Base-by-base conservation (phyloP, 129 eudicot genomes). In the Dittrichia graveolens region DNA sequence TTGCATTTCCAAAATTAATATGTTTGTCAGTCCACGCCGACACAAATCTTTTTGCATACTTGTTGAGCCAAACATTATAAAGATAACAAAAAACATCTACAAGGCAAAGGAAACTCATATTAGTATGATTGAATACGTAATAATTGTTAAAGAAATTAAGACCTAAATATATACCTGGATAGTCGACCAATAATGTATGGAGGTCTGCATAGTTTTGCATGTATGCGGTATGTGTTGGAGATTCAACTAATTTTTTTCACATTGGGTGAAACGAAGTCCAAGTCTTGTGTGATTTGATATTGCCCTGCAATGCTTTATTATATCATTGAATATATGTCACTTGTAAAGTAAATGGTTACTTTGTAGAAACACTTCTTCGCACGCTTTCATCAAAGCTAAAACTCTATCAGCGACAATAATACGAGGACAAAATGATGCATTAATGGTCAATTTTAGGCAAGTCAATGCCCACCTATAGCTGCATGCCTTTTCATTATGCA, bases 1-100 rank as follows among this genome's bases (percentile, higher is more conserved):
- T 67, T 31, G 72, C 31, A 13, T 67, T 47, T 24, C n/a, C 43
- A 48, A 66, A 66, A 14, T 66, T 66, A 66, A 66, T 24, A 24
- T 24, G 31, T 5, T 12, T 66, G 40, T 47, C 57, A 7, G 72
- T 66, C 57, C 71, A 66, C 16, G 31, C 31, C 31, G 31, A 24
- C 0, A 24, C 57, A 66, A 66, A 66, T 52, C 3, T 66, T 5
- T 66, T 7, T 31, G 45, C 57, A 66, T 7, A 37, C 14, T 24
- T 24, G 31, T 24, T 24, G n/a, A 24, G 31, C 31, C 31, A 24
- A 24, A 24, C 31, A 10, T n/a, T 60, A 34, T 12, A 37, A 12
- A 58, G 42, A 4, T 58, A 58, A 9, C 7, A 8, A 41, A 40
- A 18, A 39, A 40, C 67, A 62, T 2, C 48, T 40, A 62, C 3